Evolutionary conservation across 805 yeast species (phyloP).

Genomic region (Yarrowia yakushimensis): DNA sequence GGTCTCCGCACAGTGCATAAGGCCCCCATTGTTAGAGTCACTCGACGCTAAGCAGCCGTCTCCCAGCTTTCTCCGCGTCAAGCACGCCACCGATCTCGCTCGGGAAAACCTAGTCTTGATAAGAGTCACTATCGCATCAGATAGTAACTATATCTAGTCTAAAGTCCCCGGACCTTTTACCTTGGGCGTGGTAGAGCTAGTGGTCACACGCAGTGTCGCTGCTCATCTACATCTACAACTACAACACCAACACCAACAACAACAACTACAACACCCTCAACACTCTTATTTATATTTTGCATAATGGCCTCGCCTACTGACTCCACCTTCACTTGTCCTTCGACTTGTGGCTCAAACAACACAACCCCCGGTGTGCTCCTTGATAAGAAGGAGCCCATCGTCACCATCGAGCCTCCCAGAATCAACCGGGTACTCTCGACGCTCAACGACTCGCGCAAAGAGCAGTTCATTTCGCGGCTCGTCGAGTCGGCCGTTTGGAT

Average conservation of each 20-base stretch:
- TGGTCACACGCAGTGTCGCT: not conserved
- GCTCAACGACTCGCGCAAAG: constrained; percentile 7
- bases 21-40: constrained; percentile 18
- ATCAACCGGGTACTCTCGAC: constrained; percentile 13
- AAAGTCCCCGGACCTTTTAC: not conserved
- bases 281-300: constrained; percentile 6
- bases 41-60: not conserved
- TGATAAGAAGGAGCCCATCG: constrained; percentile 6
- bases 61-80: not conserved
- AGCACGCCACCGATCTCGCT: constrained; percentile 26
- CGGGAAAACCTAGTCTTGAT: constrained; percentile 25
- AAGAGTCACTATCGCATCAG: constrained; percentile 25
- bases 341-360: constrained; percentile 16
- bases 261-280: not conserved
- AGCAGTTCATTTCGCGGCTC: constrained; percentile 20
- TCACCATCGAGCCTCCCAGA: not conserved
- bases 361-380: constrained; percentile 12
- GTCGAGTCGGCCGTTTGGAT: constrained; percentile 35
- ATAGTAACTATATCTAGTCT: constrained; percentile 22
- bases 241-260: not conserved
- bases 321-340: constrained; percentile 21
- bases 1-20: constrained; percentile 21
- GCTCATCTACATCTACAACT: not conserved
- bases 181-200: constrained; percentile 12
- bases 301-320: constrained; percentile 16